phyloP scores from a whole-genome alignment of 306 rosid species.

The Quercus ilex region DNA sequence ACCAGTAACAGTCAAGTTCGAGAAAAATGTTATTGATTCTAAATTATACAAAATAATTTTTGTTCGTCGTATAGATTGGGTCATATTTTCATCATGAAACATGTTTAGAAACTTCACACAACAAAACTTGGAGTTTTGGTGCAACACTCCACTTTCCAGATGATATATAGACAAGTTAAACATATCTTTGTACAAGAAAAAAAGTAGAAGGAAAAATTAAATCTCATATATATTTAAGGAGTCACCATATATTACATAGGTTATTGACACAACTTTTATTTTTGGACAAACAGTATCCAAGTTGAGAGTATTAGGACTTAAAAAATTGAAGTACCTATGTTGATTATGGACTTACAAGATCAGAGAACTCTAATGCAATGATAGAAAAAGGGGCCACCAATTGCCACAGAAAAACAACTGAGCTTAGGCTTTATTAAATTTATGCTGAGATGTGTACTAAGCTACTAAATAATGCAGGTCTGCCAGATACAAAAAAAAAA shows the following conservation, averaged over 20 bases:
- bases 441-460: too few relatives aligned
- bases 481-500: too few relatives aligned
- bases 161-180: background rate
- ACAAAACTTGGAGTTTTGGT: background rate
- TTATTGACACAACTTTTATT: background rate
- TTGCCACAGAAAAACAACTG: background rate
- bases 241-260: background rate
- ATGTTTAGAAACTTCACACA: too few relatives aligned
- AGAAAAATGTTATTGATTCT: background rate
- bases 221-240: background rate
- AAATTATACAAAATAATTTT: background rate
- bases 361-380: background rate
- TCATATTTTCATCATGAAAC: background rate
- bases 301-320: too few relatives aligned
- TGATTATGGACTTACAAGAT: background rate
- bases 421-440: background rate
- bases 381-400: background rate
- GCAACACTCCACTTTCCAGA: background rate
- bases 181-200: background rate
- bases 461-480: too few relatives aligned
- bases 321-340: too few relatives aligned
- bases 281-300: too few relatives aligned
- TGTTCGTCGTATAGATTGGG: background rate
- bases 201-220: background rate
- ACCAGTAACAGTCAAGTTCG: background rate